Evolutionary conservation across 306 rosid species (phyloP), one percentile per base, ranked within the genome.

Genomic region (Sechiopsis laciniata): DNA sequence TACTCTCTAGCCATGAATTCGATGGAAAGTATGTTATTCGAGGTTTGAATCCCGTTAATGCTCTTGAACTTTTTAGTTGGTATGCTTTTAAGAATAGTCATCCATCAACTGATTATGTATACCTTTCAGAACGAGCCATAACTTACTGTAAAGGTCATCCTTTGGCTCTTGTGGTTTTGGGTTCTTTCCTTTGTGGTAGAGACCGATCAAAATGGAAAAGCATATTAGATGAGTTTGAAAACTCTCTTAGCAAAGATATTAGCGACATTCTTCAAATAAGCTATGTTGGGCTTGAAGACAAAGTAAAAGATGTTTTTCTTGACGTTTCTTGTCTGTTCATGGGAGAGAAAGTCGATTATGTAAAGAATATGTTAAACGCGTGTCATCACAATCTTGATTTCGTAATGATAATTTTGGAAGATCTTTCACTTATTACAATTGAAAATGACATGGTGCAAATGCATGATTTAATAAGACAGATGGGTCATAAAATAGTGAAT

Each of bases 281-380:
- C 17, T 78, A 15, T 75, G 72, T 78, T 22, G 77, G 80, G 8
- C 24, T 81, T 4, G 67, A 69, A 55, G 45, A 50, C 2, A 48
- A 11, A 54, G 35, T 8, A 12, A 78, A 60, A 56, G 82, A 78
- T 20, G 76, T 82, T 51, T 85, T 85, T n/a, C 83, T 80, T 24
- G 84, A 85, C 52, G 48, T 85, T n/a, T 76, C 83, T 73, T 82
- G 84, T 64, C 80, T 80, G 48, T 69, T 85, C 16, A 62, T 76
- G 0, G 85, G 84, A 0, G 75, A 61, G 45, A 13, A 80, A 0
- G 17, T 8, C 12, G 21, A 19, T 0, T 2, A 58, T 2, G 86
- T 75, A 6, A 69, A 53, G 0, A 8, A 70, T 5, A 74, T 78
- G 50, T 17, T 82, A 2, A 65, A 78, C 11, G 75, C 74, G 0